phyloP scores from a whole-genome alignment of 495 filamentous ascomycete genomes.

The Penicillium silybi region DNA sequence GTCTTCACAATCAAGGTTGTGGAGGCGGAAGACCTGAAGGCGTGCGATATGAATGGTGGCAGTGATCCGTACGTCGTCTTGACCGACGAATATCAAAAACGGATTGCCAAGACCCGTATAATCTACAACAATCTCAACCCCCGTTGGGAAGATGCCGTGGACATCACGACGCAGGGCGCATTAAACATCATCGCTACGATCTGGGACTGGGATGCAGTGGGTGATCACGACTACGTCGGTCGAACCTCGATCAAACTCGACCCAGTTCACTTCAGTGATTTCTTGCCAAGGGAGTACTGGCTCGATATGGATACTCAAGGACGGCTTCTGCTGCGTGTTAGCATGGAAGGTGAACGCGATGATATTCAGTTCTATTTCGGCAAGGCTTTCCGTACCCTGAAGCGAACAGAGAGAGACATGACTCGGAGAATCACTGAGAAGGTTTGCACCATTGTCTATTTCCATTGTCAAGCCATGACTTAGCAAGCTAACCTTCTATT shows the following conservation, averaged over 20 bases:
- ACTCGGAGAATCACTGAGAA: conserved; percentile 97
- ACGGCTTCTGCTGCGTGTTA: conserved; percentile 80
- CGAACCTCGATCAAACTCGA: conserved; percentile 93
- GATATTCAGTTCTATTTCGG: conserved; percentile 99
- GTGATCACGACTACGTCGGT: conserved; percentile 96
- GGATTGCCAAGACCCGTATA: conserved; percentile 91
- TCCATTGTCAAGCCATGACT: neutral
- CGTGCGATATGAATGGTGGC: conserved; percentile 88
- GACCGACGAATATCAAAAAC: conserved; percentile 95
- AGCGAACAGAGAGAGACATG: conserved; percentile 96
- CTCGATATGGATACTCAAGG: conserved; percentile 96
- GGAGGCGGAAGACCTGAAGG: conserved; percentile 96
- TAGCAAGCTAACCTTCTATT: conserved; percentile 4
- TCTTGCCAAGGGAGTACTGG: conserved; percentile 93
- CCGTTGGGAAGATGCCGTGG: conserved; percentile 94
- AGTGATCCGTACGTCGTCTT: conserved; percentile 98
- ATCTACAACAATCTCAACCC: conserved; percentile 91
- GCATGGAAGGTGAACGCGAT: conserved; percentile 97
- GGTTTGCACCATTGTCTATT: conserved; percentile 51
- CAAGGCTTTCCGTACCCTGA: conserved; percentile 91
- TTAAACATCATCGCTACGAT: conserved; percentile 94
- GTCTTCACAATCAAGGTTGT: conserved; percentile 99
- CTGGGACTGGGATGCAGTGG: conserved; percentile 97
- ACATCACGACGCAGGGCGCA: conserved; percentile 88
- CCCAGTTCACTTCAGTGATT: conserved; percentile 92